phyloP scores from a whole-genome alignment of 352 stramenopile species.

The Paralagenidium karlingii region DNA sequence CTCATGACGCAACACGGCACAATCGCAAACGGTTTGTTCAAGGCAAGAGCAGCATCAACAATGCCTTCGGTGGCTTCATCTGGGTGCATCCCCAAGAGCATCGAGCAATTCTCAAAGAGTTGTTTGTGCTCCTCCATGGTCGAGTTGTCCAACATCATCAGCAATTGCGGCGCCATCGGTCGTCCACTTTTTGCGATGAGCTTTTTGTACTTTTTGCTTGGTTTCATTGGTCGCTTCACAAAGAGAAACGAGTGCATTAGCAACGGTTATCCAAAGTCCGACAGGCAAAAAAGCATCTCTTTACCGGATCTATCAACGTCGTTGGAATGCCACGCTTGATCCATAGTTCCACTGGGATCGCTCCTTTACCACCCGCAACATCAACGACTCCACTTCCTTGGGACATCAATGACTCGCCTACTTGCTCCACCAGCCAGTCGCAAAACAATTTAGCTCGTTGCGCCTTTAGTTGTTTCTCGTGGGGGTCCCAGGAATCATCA shows the following conservation, averaged over 20 bases:
- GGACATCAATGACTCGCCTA: conserved; percentile 27
- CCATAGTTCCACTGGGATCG: conserved; percentile 77
- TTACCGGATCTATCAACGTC: conserved; percentile 77
- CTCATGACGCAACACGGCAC: conserved; percentile 96
- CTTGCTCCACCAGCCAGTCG: conserved; percentile 65
- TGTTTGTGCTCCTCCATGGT: conserved; percentile 25
- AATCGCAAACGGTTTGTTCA: conserved; percentile 89
- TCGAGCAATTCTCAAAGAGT: conserved; percentile 66
- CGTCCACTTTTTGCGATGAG: conserved; percentile 31
- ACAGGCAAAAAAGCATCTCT: neutral
- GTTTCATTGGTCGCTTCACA: conserved; percentile 62
- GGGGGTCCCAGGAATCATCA: conserved; percentile 34
- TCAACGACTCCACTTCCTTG: conserved; percentile 67
- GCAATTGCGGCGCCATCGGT: conserved; percentile 35
- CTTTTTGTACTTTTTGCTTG: conserved; percentile 59
- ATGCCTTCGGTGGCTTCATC: conserved; percentile 94
- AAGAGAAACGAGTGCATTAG: neutral
- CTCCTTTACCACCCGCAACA: conserved; percentile 77
- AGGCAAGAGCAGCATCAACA: conserved; percentile 81
- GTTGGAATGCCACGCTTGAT: conserved; percentile 61
- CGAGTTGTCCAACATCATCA: conserved; percentile 41
- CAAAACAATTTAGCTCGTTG: conserved; percentile 66
- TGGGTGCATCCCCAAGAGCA: conserved; percentile 91
- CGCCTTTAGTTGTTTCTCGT: conserved; percentile 57
- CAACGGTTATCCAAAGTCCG: neutral